phyloP scores from a whole-genome alignment of 2,329 filamentous ascomycete species.

The Clathrospora elynae region DNA sequence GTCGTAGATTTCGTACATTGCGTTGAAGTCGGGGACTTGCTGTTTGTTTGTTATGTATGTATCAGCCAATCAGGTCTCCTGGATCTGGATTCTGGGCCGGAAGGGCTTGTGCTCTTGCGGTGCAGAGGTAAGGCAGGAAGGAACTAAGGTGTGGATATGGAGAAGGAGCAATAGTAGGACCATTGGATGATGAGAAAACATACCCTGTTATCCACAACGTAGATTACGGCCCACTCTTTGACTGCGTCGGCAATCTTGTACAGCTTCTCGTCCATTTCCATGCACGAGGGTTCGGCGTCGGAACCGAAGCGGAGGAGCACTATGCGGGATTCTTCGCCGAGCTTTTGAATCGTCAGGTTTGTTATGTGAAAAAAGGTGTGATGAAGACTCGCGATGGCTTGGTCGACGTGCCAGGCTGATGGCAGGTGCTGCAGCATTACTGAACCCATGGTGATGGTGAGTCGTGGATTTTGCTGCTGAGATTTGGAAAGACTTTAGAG shows the following conservation, averaged over 20 bases:
- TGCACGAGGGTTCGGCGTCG: conserved; percentile 74
- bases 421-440: conserved; percentile 86
- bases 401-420: conserved; percentile 95
- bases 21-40: conserved; percentile 79
- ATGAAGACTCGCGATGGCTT: conserved; percentile 66
- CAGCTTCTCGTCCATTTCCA: conserved; percentile 31
- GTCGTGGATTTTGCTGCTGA: too few relatives aligned
- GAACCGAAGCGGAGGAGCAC: conserved; percentile 89
- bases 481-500: too few relatives aligned
- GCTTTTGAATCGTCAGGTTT: background rate
- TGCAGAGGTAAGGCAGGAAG: background rate
- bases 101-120: too few relatives aligned
- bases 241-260: conserved; percentile 54
- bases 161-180: background rate
- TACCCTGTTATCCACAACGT: conserved; percentile 76
- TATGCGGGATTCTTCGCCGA: conserved; percentile 77
- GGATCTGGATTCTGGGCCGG: too few relatives aligned
- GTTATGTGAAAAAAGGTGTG: conserved; percentile 47
- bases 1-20: conserved; percentile 90
- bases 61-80: too few relatives aligned
- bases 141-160: background rate
- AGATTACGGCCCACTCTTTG: conserved; percentile 88
- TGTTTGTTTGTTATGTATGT: background rate
- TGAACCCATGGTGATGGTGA: conserved; percentile 65
- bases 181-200: background rate